Conservation (phyloP, 2,329 filamentous ascomycete species). For the Penicillium brevicompactum region DNA sequence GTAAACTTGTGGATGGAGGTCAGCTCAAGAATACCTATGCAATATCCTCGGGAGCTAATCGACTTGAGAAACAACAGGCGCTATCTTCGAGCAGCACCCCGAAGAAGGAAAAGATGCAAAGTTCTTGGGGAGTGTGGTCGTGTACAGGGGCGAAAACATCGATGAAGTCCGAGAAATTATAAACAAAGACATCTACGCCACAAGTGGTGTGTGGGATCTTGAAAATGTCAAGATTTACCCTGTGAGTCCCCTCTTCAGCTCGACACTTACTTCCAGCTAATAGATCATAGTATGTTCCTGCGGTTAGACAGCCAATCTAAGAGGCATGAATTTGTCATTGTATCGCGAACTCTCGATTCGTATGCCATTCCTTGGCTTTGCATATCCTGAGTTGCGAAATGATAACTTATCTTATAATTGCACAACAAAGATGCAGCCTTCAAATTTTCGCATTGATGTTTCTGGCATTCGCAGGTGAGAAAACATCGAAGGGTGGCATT, state of each 20-base stretch:
- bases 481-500: too few relatives aligned
- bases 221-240: neutral
- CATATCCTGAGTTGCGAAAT: too few relatives aligned
- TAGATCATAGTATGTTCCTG: neutral
- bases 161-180: slow-evolving; percentile 20
- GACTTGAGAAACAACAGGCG: slow-evolving; percentile 7
- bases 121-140: slow-evolving; percentile 22
- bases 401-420: too few relatives aligned
- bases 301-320: neutral
- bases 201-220: slow-evolving; percentile 23
- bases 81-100: slow-evolving; percentile 17
- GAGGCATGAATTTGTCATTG: too few relatives aligned
- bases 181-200: slow-evolving; percentile 19
- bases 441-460: too few relatives aligned
- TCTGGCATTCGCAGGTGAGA: too few relatives aligned
- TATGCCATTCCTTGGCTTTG: too few relatives aligned
- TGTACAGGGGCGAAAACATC: slow-evolving; percentile 16
- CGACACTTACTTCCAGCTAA: neutral
- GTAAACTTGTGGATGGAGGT: slow-evolving; percentile 19
- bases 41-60: too few relatives aligned
- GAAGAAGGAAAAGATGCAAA: slow-evolving; percentile 9
- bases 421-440: too few relatives aligned
- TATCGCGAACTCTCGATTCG: too few relatives aligned
- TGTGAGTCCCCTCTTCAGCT: neutral
- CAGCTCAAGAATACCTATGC: neutral